Evolutionary conservation across 2,329 filamentous ascomycete genomes (phyloP).

Genomic region (Aspergillus flavus): DNA sequence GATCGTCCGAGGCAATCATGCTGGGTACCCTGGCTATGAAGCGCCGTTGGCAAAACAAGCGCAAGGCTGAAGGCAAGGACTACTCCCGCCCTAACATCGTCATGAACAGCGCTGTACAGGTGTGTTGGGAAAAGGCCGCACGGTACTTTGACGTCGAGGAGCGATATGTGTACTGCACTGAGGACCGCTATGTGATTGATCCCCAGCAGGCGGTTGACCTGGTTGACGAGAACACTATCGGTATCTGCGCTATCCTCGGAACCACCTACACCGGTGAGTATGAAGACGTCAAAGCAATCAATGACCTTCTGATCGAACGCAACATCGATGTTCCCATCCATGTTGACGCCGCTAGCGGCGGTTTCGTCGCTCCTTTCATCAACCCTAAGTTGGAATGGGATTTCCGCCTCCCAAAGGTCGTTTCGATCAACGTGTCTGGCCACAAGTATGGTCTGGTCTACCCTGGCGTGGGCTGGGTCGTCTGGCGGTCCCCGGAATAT

Average conservation of each 20-base stretch:
- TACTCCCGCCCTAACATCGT: slow-evolving; percentile 82
- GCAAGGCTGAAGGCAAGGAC: slow-evolving; percentile 79
- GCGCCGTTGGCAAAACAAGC: slow-evolving; percentile 87
- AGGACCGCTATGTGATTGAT: slow-evolving; percentile 65
- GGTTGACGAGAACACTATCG: slow-evolving; percentile 75
- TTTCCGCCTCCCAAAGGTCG: slow-evolving; percentile 83
- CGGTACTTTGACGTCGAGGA: slow-evolving; percentile 94
- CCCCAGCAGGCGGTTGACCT: slow-evolving; percentile 63
- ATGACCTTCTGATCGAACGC: slow-evolving; percentile 77
- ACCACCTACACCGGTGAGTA: slow-evolving; percentile 97
- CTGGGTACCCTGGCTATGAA: slow-evolving; percentile 78
- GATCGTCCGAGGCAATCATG: slow-evolving; percentile 73
- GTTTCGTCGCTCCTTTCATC: slow-evolving; percentile 91
- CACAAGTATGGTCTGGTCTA: slow-evolving; percentile 86
- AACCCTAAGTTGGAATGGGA: slow-evolving; percentile 85
- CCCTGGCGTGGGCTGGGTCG: slow-evolving; percentile 89
- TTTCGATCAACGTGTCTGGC: slow-evolving; percentile 91
- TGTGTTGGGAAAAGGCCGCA: slow-evolving; percentile 93
- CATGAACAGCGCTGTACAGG: slow-evolving; percentile 95
- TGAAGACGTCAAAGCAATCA: slow-evolving; percentile 89
- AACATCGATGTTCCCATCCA: slow-evolving; percentile 84
- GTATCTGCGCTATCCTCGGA: slow-evolving; percentile 87
- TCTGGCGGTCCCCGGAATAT: slow-evolving; percentile 83
- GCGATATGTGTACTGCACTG: slow-evolving; percentile 70
- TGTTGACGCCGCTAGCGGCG: slow-evolving; percentile 88